Evolutionary conservation across 2,329 filamentous ascomycete genomes (phyloP).

Genomic region (Pyricularia pennisetigena): DNA sequence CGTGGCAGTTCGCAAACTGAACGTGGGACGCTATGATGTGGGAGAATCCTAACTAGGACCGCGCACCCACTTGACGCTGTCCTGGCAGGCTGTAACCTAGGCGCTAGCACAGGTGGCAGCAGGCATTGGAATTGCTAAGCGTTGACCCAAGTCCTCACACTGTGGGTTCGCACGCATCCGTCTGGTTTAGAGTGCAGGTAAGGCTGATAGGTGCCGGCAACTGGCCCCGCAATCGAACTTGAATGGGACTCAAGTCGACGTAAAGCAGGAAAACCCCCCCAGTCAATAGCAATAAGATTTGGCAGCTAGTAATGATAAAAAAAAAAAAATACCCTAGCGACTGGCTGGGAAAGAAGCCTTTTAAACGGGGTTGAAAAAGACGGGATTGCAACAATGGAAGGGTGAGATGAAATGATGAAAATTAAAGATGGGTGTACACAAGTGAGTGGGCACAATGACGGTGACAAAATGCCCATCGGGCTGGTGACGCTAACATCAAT

Average conservation of each 20-base stretch:
- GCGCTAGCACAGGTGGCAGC: not conserved
- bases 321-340: not conserved
- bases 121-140: not conserved
- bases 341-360: not conserved
- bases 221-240: not conserved
- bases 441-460: not conserved
- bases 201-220: not conserved
- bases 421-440: not conserved
- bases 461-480: not conserved
- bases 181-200: not conserved
- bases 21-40: not conserved
- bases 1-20: not conserved
- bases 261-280: not conserved
- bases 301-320: not conserved
- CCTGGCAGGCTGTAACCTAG: not conserved
- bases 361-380: not conserved
- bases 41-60: not conserved
- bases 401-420: not conserved
- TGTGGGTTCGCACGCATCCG: not conserved
- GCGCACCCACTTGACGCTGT: not conserved
- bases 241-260: not conserved
- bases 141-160: not conserved
- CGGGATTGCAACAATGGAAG: not conserved
- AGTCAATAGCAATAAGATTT: not conserved
- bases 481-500: not conserved